Conservation (phyloP, 1,284 basidiomycete genomes). For the Cryptococcus neoformans region DNA sequence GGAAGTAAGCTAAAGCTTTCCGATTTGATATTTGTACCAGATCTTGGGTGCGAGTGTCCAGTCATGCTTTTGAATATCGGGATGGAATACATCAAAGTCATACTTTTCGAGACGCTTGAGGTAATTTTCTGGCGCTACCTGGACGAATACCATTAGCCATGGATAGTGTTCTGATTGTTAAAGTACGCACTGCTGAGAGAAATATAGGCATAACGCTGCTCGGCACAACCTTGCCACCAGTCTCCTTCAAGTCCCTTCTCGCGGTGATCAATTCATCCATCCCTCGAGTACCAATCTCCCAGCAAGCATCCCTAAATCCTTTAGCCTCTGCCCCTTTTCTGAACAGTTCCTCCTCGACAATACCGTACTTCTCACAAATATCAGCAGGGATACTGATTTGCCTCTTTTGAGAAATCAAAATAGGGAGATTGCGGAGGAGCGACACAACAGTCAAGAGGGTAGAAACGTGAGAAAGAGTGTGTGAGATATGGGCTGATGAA, state of each 20-base stretch:
- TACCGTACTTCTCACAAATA: conserved; percentile 71
- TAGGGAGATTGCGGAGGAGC: conserved; percentile 72
- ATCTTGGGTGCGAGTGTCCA: conserved; percentile 85
- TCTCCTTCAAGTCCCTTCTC: conserved; percentile 67
- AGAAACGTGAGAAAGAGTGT: conserved; percentile 60
- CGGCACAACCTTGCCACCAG: conserved; percentile 60
- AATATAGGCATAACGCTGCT: conserved; percentile 69
- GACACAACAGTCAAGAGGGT: conserved; percentile 51
- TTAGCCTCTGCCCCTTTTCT: conserved; percentile 62
- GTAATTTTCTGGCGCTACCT: conserved; percentile 74
- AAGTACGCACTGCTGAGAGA: conserved; percentile 65
- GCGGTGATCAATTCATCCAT: conserved; percentile 89
- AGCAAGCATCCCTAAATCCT: conserved; percentile 63
- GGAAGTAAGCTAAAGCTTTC: no score
- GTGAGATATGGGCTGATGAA: conserved; percentile 62
- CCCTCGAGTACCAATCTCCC: conserved; percentile 82
- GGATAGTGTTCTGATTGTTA: background rate
- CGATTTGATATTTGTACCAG: conserved; percentile 61
- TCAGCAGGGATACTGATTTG: conserved; percentile 80
- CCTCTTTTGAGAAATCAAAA: conserved; percentile 63
- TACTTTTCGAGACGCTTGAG: conserved; percentile 69
- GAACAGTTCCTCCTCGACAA: conserved; percentile 84
- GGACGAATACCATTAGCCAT: background rate
- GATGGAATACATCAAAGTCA: conserved; percentile 80
- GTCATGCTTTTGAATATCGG: conserved; percentile 65